Conservation (phyloP, 768 basidiomycete species). For the Trametes sanguinea region DNA sequence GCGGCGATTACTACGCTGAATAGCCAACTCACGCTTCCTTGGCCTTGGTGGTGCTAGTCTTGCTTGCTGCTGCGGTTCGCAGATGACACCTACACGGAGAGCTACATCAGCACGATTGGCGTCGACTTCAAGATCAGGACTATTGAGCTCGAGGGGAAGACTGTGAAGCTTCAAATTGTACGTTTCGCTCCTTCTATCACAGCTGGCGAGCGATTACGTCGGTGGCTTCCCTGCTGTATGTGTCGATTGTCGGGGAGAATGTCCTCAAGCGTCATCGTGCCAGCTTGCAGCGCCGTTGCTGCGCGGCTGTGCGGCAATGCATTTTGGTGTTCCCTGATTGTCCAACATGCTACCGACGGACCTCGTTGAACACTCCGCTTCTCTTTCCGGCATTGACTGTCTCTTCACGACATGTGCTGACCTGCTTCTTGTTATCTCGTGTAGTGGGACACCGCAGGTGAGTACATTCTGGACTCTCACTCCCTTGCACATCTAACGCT, state of each 20-base stretch:
- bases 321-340: constrained; percentile 2
- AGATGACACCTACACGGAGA: constrained; percentile 97
- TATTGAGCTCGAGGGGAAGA: constrained; percentile 98
- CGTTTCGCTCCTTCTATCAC: constrained; percentile 37
- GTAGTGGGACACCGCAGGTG: constrained; percentile 98
- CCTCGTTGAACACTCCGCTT: neutral
- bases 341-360: neutral
- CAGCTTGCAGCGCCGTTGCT: constrained; percentile 6
- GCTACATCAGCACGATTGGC: constrained; percentile 96
- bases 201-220: neutral
- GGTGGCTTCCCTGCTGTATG: neutral
- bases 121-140: constrained; percentile 99
- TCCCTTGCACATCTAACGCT: neutral
- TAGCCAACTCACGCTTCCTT: constrained; percentile 3
- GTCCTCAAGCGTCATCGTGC: neutral
- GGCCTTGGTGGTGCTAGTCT: constrained; percentile 54
- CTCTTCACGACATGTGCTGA: constrained; percentile 25
- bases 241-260: neutral
- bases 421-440: constrained; percentile 8
- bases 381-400: neutral
- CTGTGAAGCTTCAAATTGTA: constrained; percentile 97
- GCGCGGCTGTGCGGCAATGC: neutral
- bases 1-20: neutral
- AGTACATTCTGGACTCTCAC: constrained; percentile 27
- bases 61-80: constrained; percentile 90